These are phyloP conservation scores for Extremus antarcticus DNA, from an alignment of 495 filamentous ascomycete species.

Conservation along the genomic window DNA sequence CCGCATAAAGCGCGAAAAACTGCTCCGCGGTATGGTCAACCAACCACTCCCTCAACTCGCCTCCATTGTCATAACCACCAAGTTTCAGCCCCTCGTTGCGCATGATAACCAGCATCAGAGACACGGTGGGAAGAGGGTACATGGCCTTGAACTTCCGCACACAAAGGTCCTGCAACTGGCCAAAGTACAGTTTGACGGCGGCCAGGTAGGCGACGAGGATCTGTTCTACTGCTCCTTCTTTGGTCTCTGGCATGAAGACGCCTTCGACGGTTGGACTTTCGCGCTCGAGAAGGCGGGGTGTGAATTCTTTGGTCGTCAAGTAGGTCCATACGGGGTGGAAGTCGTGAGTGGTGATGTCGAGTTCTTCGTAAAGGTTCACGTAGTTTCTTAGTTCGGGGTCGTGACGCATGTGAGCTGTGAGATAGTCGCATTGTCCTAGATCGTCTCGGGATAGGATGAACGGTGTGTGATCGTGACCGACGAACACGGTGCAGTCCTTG, in stretches of 20 bases:
- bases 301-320: not conserved
- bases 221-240: not conserved
- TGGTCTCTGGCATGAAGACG: not conserved
- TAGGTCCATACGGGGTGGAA: conserved; percentile 1
- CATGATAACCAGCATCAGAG: not conserved
- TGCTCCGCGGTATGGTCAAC: conserved; percentile 2
- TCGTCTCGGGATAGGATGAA: not conserved
- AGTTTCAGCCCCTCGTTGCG: not conserved
- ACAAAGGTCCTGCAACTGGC: conserved; percentile 1
- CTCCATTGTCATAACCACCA: not conserved
- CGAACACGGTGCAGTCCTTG: conserved; percentile 3
- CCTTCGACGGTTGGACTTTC: not conserved
- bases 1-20: not conserved
- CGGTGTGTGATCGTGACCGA: not conserved
- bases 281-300: not conserved
- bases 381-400: not conserved
- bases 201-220: not conserved
- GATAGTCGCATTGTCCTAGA: not conserved
- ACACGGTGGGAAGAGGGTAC: not conserved
- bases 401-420: not conserved
- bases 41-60: not conserved
- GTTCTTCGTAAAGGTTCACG: not conserved
- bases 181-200: conserved; percentile 3
- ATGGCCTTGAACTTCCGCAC: conserved; percentile 5
- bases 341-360: not conserved